Percentiles rank a stretch among this genome's conserved stretches.
Conservation (phyloP, 371 early-diverging fungal genomes). For the Mortierella sp. region DNA sequence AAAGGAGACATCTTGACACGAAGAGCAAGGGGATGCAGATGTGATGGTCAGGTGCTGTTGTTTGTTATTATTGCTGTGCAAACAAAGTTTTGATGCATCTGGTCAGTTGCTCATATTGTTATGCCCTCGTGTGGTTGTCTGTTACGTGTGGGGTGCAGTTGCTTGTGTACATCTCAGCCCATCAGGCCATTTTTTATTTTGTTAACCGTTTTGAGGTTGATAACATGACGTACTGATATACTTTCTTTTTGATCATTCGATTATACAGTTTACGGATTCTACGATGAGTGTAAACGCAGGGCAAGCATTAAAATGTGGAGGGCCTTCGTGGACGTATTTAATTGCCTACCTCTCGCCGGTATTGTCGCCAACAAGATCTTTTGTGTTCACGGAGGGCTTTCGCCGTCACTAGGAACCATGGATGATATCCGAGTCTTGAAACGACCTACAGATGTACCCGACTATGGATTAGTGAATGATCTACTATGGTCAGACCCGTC, state of each 20-base stretch:
- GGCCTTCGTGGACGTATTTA: constrained; percentile 98
- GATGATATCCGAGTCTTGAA: constrained; percentile 94
- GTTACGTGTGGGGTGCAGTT: too few species aligned
- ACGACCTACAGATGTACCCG: constrained; percentile 98
- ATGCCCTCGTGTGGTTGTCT: too few species aligned
- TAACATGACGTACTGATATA: too few species aligned
- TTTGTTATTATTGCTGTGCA: too few species aligned
- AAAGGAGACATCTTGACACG: background rate
- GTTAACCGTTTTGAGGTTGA: too few species aligned
- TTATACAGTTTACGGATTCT: constrained; percentile 95
- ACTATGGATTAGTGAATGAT: constrained; percentile 89
- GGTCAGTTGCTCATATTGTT: too few species aligned
- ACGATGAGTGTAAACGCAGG: constrained; percentile 99
- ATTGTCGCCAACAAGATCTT: constrained; percentile 98
- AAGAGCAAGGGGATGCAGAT: too few species aligned
- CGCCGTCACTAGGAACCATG: constrained; percentile 90
- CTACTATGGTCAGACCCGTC: constrained; percentile 95
- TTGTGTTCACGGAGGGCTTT: constrained; percentile 99
- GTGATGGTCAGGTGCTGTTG: too few species aligned
- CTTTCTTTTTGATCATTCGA: too few species aligned
- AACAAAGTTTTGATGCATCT: too few species aligned
- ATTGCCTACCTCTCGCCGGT: constrained; percentile 97
- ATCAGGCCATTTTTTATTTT: too few species aligned
- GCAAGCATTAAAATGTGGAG: constrained; percentile 97
- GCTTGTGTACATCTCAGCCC: too few species aligned